Percentiles rank a stretch among this genome's conserved stretches.
These are phyloP conservation scores for Phyllosticta capitalensis DNA, from an alignment of 2,329 filamentous ascomycete species.

Conservation along the genomic window DNA sequence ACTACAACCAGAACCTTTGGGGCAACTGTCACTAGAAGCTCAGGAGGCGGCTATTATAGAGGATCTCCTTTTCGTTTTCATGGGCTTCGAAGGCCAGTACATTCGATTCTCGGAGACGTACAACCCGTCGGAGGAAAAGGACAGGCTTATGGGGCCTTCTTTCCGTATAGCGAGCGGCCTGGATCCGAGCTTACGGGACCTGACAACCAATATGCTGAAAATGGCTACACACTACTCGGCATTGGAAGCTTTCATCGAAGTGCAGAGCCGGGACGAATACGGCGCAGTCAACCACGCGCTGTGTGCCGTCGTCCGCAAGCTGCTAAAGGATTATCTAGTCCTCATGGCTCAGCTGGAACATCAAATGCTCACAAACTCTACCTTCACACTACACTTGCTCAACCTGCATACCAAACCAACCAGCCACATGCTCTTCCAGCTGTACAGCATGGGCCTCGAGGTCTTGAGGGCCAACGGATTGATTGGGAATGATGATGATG, in stretches of 20 bases:
- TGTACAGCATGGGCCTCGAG: constrained; percentile 71
- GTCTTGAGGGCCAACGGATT: constrained; percentile 80
- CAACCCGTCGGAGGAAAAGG: constrained; percentile 75
- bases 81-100: constrained; percentile 98
- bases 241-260: constrained; percentile 84
- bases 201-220: constrained; percentile 80
- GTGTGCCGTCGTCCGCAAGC: constrained; percentile 85
- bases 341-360: constrained; percentile 90
- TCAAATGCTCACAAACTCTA: constrained; percentile 78
- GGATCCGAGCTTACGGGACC: constrained; percentile 82
- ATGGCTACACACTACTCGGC: constrained; percentile 92
- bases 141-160: constrained; percentile 70
- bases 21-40: constrained; percentile 62
- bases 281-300: constrained; percentile 92
- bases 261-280: constrained; percentile 86
- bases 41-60: constrained; percentile 85
- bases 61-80: constrained; percentile 87
- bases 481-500: constrained; percentile 60
- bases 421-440: constrained; percentile 79
- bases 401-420: constrained; percentile 87
- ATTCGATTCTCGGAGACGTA: constrained; percentile 78
- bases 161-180: constrained; percentile 75
- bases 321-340: constrained; percentile 87
- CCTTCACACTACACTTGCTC: constrained; percentile 86
- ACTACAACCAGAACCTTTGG: constrained; percentile 58